These are phyloP conservation scores for Euphrasia arctica DNA, from an alignment of 305 asterid genomes.

Conservation along the genomic window DNA sequence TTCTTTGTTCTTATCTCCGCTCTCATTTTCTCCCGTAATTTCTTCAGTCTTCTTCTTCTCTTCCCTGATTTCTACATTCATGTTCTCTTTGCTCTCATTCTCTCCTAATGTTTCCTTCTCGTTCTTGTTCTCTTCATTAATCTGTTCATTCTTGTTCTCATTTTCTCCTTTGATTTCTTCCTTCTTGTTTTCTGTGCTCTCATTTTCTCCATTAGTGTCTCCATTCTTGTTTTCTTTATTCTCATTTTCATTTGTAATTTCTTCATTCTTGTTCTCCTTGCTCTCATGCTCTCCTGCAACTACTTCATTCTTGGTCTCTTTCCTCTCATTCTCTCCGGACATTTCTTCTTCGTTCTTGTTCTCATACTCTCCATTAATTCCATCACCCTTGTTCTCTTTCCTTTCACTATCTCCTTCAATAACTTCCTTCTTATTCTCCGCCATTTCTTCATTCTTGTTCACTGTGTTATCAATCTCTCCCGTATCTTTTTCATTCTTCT, in stretches of 20 bases:
- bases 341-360: slow-evolving; percentile 15
- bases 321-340: slow-evolving; percentile 7
- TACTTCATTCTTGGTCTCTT: slow-evolving; percentile 30
- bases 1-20: slow-evolving; percentile 32
- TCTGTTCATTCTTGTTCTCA: slow-evolving; percentile 29
- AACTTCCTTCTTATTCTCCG: slow-evolving; percentile 29
- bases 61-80: slow-evolving; percentile 23
- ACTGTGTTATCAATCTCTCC: slow-evolving; percentile 26
- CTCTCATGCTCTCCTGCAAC: slow-evolving; percentile 27
- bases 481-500: slow-evolving; percentile 31
- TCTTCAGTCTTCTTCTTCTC: slow-evolving; percentile 12
- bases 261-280: slow-evolving; percentile 30
- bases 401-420: slow-evolving; percentile 22
- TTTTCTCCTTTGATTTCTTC: slow-evolving; percentile 22
- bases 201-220: slow-evolving; percentile 23
- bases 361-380: slow-evolving; percentile 20
- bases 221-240: slow-evolving; percentile 36
- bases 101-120: slow-evolving; percentile 29
- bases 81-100: slow-evolving; percentile 24
- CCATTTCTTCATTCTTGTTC: slow-evolving; percentile 23
- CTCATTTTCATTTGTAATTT: slow-evolving; percentile 25
- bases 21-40: slow-evolving; percentile 19
- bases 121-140: slow-evolving; percentile 25
- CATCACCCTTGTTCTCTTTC: slow-evolving; percentile 31
- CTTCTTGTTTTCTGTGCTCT: slow-evolving; percentile 26